Evolutionary conservation across 169 alveolate genomes (phyloP).

Genomic region (Cryptosporidium muris): DNA sequence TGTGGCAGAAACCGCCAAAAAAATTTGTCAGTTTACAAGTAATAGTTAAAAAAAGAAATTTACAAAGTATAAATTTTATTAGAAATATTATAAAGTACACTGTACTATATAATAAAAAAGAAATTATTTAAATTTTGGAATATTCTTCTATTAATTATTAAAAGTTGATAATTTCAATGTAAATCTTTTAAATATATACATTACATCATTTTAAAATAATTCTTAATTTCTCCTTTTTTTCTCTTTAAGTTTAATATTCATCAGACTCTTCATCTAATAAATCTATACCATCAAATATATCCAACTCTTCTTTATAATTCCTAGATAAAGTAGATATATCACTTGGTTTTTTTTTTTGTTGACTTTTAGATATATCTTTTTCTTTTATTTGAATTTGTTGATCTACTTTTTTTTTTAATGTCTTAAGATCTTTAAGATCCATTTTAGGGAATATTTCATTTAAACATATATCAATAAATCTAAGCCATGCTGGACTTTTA

Average conservation of each 20-base stretch:
- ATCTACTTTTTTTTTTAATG: constrained; percentile 60
- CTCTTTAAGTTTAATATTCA: constrained; percentile 17
- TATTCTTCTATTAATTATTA: too few relatives aligned
- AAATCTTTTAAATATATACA: too few relatives aligned
- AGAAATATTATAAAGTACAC: too few relatives aligned
- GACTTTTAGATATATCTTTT: constrained; percentile 50
- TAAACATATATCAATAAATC: constrained; percentile 56
- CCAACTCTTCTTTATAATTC: constrained; percentile 57
- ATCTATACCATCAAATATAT: constrained; percentile 65
- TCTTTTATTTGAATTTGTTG: constrained; percentile 16
- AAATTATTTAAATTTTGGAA: too few relatives aligned
- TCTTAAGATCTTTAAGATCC: constrained; percentile 58
- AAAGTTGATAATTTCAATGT: too few relatives aligned
- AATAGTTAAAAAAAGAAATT: neutral
- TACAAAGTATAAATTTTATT: too few relatives aligned
- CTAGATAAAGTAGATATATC: constrained; percentile 19
- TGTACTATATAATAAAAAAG: too few relatives aligned
- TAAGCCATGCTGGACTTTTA: constrained; percentile 69
- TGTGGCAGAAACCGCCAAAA: too few relatives aligned
- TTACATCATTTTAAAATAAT: too few relatives aligned
- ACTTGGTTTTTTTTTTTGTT: constrained; percentile 60
- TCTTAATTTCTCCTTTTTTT: too few relatives aligned
- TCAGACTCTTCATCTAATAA: constrained; percentile 62
- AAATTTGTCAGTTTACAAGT: neutral
- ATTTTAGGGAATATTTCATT: constrained; percentile 55